phyloP scores from a whole-genome alignment of 306 rosid genomes.

The Cotoneaster glaucophyllus region DNA sequence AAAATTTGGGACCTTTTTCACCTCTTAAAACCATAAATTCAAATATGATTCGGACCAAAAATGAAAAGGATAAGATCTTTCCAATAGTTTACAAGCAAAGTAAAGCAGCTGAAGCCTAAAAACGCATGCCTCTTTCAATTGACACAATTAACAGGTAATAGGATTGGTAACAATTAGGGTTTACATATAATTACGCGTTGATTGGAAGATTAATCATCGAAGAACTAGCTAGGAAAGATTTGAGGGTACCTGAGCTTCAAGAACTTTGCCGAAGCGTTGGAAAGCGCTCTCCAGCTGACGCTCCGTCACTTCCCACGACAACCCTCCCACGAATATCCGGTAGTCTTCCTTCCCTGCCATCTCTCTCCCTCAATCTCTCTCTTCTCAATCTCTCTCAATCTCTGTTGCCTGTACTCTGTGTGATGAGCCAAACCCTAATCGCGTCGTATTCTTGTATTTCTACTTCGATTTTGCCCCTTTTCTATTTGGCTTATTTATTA shows the following conservation, averaged over 20 bases:
- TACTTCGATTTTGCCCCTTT: not conserved
- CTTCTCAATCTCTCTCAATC: not conserved
- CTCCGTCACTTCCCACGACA: constrained; percentile 82
- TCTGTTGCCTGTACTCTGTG: not conserved
- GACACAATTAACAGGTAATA: not conserved
- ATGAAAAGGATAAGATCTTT: not conserved
- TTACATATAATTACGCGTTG: not conserved
- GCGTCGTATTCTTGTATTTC: not conserved
- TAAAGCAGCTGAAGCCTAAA: not conserved
- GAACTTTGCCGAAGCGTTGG: constrained; percentile 69
- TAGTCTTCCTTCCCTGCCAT: constrained; percentile 88
- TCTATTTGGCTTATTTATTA: not conserved
- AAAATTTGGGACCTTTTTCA: not conserved
- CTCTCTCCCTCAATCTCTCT: constrained; percentile 4
- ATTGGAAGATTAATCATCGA: not conserved
- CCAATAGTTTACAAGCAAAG: not conserved
- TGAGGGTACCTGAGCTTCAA: constrained; percentile 64
- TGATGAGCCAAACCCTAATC: constrained; percentile 7
- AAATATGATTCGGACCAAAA: not conserved
- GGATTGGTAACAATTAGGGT: not conserved
- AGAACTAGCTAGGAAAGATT: not conserved
- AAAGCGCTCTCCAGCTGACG: constrained; percentile 86
- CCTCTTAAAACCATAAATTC: not conserved
- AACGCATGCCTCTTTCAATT: not conserved
- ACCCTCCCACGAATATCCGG: constrained; percentile 87